A percentile compares a stretch with the other conserved stretches of the same genome.
phyloP scores from a whole-genome alignment of 2,329 filamentous ascomycete species.

The Ophiostoma triangulosporum region DNA sequence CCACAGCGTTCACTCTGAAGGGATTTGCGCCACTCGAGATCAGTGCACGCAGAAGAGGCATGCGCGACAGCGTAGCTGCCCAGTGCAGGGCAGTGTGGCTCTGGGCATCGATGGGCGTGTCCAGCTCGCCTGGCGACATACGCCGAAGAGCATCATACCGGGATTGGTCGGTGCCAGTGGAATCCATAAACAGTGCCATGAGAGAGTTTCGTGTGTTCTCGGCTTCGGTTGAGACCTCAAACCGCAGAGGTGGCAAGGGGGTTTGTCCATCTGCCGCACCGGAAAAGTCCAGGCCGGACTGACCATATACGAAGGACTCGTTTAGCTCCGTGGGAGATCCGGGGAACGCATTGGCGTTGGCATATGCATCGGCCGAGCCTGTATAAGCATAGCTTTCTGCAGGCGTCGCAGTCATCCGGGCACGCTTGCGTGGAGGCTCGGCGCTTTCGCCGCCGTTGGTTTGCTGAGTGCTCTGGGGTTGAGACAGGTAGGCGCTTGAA shows the following conservation, averaged over 20 bases:
- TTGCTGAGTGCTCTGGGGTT: constrained; percentile 26
- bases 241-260: constrained; percentile 51
- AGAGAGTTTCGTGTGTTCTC: constrained; percentile 72
- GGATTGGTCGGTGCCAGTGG: constrained; percentile 51
- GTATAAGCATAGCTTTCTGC: constrained; percentile 42
- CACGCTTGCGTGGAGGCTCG: constrained; percentile 75
- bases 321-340: constrained; percentile 69
- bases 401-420: constrained; percentile 42
- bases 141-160: constrained; percentile 66
- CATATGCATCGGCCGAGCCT: constrained; percentile 26
- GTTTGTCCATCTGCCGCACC: constrained; percentile 36
- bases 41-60: constrained; percentile 67
- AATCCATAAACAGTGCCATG: constrained; percentile 71
- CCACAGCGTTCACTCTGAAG: constrained; percentile 73
- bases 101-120: constrained; percentile 82
- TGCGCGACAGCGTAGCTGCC: constrained; percentile 83
- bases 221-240: constrained; percentile 46
- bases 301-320: constrained; percentile 61
- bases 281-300: constrained; percentile 28
- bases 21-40: constrained; percentile 78
- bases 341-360: constrained; percentile 35
- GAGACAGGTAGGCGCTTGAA: constrained; percentile 50
- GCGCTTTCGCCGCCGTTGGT: constrained; percentile 41
- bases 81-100: constrained; percentile 88
- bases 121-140: constrained; percentile 67